A percentile compares a stretch with the other conserved stretches of the same genome.
phyloP scores from a whole-genome alignment of 192 early-diverging fungal species.

The Coemansia sp. region DNA sequence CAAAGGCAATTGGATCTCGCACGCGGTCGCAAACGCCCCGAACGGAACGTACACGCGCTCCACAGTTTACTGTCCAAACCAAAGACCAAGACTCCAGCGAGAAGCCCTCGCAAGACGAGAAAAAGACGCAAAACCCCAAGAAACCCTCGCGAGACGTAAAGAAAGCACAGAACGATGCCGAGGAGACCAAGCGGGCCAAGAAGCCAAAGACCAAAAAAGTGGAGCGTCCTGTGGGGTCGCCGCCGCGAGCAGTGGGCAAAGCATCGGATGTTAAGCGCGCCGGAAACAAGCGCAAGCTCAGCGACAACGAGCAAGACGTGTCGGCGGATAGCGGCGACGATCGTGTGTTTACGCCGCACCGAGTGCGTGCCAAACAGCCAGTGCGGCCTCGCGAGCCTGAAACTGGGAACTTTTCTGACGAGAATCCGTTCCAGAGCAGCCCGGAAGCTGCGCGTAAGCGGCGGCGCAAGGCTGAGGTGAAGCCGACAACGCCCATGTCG shows the following conservation, averaged over 20 bases:
- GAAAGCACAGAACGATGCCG: neutral
- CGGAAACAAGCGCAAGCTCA: slow-evolving; percentile 43
- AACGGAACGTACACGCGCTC: slow-evolving; percentile 1
- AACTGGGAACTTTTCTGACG: slow-evolving; percentile 40
- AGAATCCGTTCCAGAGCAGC: slow-evolving; percentile 54
- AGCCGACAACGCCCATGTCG: slow-evolving; percentile 32
- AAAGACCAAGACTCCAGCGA: neutral
- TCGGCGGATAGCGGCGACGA: slow-evolving; percentile 32
- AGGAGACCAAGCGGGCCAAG: neutral
- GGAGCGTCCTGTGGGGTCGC: neutral
- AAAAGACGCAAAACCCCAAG: neutral
- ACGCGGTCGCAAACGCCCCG: slow-evolving; percentile 22
- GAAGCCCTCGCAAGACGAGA: neutral
- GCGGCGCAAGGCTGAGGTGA: slow-evolving; percentile 19
- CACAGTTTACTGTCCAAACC: neutral
- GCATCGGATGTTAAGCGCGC: slow-evolving; percentile 11
- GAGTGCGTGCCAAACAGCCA: neutral
- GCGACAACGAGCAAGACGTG: slow-evolving; percentile 17
- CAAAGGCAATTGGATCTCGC: slow-evolving; percentile 7
- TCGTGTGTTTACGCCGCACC: slow-evolving; percentile 16
- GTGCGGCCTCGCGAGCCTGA: slow-evolving; percentile 2
- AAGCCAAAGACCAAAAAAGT: slow-evolving; percentile 6
- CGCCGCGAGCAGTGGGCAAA: slow-evolving; percentile 12
- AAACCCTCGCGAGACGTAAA: neutral
- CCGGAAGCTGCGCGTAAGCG: slow-evolving; percentile 39